Base-by-base conservation (phyloP, 306 rosid species). In the Inga laurina region DNA sequence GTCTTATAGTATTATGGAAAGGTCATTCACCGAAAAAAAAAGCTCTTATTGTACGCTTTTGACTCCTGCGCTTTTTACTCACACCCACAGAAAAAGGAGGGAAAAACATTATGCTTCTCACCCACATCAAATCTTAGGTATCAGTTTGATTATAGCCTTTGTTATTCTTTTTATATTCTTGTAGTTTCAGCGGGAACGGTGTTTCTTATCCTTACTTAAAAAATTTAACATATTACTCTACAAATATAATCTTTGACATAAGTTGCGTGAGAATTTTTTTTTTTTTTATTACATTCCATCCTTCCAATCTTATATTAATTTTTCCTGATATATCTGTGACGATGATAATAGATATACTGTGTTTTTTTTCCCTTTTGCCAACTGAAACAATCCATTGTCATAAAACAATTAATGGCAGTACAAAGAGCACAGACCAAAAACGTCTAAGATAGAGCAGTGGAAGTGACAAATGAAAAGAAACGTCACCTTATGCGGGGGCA, bases 11-110 rank as follows among this genome's bases (percentile, higher is more conserved):
- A 3, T 4, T 6, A 62, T 62, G 35, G 30, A 62, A 62, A 62
- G 68, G 37, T 27, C 68, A 62, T 62, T 22, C 66, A 59, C 66
- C 32, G 35, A 72, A 83, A 78, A 83, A 78, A 79, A 85, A 87
- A 83, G 85, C 78, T 72, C 72, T 74, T 39, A 30, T 49, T 74
- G 13, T 80, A 67, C 64, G 24, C 82, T 59, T 78, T 84, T 82
- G 86, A 85, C 88, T 74, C 81, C 65, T 69, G 51, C 78, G 30
- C 85, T 88, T 87, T 87, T 78, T 49, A 78, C 69, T 65, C 56
- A 72, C n/a, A 32, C 32, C 34, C 30, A 59, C 1, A 22, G 34
- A 34, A 71, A 74, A 79, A 16, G 70, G 79, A 45, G 8, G 8
- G 37, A 6, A 74, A 5, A 27, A 1, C 39, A 35, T 43, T 64